Percentiles rank a stretch among this genome's conserved stretches.
Conservation (phyloP, 1,284 basidiomycete species). For the Boletellus deceptivus region DNA sequence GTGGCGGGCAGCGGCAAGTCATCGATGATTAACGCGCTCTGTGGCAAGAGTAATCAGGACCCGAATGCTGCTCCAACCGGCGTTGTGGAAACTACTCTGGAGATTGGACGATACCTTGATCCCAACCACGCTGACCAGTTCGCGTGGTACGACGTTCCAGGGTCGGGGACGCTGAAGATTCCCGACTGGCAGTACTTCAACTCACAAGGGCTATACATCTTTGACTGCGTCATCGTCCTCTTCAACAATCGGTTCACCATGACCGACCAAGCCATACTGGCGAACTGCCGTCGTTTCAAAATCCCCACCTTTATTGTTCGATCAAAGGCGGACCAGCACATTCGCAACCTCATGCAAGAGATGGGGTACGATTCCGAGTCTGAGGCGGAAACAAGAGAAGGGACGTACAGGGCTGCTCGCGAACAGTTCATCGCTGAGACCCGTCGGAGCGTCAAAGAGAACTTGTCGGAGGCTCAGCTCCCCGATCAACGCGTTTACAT, state of each 20-base stretch:
- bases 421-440: constrained; percentile 29
- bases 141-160: constrained; percentile 39
- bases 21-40: constrained; percentile 35
- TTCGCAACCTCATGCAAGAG: constrained; percentile 32
- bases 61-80: constrained; percentile 31
- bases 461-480: constrained; percentile 28
- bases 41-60: constrained; percentile 29
- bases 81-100: constrained; percentile 30
- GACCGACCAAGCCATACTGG: constrained; percentile 31
- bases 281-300: constrained; percentile 29
- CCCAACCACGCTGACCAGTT: constrained; percentile 22
- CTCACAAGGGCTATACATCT: constrained; percentile 37
- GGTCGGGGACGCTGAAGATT: constrained; percentile 34
- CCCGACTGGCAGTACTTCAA: constrained; percentile 40
- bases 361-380: constrained; percentile 29
- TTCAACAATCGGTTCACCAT: constrained; percentile 34
- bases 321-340: constrained; percentile 36
- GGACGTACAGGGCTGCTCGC: constrained; percentile 21
- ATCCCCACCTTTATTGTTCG: constrained; percentile 38
- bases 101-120: constrained; percentile 31
- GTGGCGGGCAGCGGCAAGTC: constrained; percentile 38
- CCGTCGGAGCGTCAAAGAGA: constrained; percentile 27
- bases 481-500: constrained; percentile 34
- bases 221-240: constrained; percentile 35
- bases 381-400: constrained; percentile 16